These are phyloP conservation scores for Speleostelium caveatum DNA, from an alignment of 78 protist species.

Conservation along the genomic window DNA sequence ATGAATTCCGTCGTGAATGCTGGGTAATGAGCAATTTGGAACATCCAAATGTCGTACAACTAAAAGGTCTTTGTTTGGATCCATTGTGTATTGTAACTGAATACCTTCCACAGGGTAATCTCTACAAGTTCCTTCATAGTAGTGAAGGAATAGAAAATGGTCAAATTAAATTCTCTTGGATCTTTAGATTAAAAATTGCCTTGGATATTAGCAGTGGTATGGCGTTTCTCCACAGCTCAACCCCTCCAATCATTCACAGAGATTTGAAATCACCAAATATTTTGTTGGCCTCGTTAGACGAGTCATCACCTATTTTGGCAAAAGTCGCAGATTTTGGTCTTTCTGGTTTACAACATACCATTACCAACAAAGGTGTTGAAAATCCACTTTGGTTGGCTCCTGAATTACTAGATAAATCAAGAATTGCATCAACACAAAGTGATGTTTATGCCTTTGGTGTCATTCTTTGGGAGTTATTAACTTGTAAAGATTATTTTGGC, in stretches of 20 bases:
- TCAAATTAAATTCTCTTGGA: constrained; percentile 19
- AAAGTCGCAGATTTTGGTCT: constrained; percentile 84
- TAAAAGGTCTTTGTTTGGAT: constrained; percentile 78
- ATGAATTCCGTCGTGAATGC: constrained; percentile 81
- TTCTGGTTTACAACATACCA: constrained; percentile 70
- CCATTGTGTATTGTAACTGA: constrained; percentile 81
- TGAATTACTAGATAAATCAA: constrained; percentile 48
- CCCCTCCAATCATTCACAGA: constrained; percentile 80
- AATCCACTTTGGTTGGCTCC: constrained; percentile 88
- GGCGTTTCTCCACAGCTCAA: constrained; percentile 76
- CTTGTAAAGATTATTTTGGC: constrained; percentile 51
- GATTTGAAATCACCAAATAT: constrained; percentile 82
- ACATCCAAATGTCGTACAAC: constrained; percentile 77
- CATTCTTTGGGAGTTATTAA: constrained; percentile 76
- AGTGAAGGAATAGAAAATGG: neutral
- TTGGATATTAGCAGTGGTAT: constrained; percentile 77
- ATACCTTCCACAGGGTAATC: constrained; percentile 73
- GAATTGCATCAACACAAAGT: constrained; percentile 46
- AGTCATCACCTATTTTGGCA: constrained; percentile 44
- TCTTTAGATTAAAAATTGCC: constrained; percentile 63
- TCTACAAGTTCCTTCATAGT: constrained; percentile 53
- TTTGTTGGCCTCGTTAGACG: constrained; percentile 66
- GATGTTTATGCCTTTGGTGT: constrained; percentile 85
- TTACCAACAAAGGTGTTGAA: constrained; percentile 72
- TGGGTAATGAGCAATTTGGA: constrained; percentile 76